Evolutionary conservation across 2,329 filamentous ascomycete genomes (phyloP).

Genomic region (Calycina marina): DNA sequence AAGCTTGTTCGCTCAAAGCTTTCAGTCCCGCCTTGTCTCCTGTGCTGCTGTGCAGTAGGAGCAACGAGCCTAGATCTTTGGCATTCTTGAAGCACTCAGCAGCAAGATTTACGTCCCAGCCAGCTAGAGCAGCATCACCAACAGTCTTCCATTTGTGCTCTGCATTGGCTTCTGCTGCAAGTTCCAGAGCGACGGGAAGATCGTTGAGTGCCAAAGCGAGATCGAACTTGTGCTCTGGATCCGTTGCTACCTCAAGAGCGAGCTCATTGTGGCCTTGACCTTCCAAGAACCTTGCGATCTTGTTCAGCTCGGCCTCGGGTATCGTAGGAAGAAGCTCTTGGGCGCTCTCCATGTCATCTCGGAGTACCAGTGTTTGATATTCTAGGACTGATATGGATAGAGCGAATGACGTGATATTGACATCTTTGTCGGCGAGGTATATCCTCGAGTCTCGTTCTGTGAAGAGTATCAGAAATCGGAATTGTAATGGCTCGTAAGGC

Average conservation of each 20-base stretch:
- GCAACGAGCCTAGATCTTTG: conserved; percentile 76
- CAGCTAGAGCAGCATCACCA: conserved; percentile 74
- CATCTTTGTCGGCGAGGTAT: conserved; percentile 92
- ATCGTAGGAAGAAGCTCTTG: conserved; percentile 74
- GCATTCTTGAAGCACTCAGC: conserved; percentile 88
- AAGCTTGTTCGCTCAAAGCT: conserved; percentile 59
- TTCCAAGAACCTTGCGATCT: conserved; percentile 93
- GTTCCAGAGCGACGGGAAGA: conserved; percentile 69
- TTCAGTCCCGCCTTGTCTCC: conserved; percentile 62
- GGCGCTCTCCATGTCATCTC: conserved; percentile 84
- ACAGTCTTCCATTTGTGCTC: conserved; percentile 99
- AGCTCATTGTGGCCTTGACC: conserved; percentile 95
- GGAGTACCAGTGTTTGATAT: conserved; percentile 90
- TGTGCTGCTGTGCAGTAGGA: conserved; percentile 79
- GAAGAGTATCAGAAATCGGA: neutral
- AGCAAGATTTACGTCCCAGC: conserved; percentile 77
- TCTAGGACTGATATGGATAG: conserved; percentile 88
- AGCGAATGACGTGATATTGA: conserved; percentile 77
- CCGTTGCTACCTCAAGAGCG: conserved; percentile 84
- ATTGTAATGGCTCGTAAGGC: too few relatives aligned
- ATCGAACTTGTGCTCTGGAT: conserved; percentile 93
- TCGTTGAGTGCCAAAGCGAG: conserved; percentile 72
- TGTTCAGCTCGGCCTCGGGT: conserved; percentile 88
- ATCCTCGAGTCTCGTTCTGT: conserved; percentile 76
- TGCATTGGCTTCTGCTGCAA: conserved; percentile 69